Conservation (phyloP, 768 basidiomycete genomes). For the Pleurotus platypus region DNA sequence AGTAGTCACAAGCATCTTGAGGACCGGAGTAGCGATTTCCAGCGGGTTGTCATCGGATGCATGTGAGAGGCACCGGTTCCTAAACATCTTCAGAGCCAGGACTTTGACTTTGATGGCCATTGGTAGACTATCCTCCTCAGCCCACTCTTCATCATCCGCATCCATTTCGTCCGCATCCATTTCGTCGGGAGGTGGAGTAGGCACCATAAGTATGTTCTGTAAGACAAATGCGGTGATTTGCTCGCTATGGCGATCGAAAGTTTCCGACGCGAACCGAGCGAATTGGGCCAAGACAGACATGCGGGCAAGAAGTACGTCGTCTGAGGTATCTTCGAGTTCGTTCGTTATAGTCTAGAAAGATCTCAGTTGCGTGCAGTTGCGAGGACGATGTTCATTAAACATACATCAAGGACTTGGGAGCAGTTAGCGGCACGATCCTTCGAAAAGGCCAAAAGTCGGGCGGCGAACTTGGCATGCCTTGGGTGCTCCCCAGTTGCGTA, state of each 20-base stretch:
- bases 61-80: slow-evolving; percentile 76
- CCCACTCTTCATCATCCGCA: slow-evolving; percentile 66
- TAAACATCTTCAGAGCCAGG: slow-evolving; percentile 73
- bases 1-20: slow-evolving; percentile 74
- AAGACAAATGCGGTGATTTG: slow-evolving; percentile 68
- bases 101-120: slow-evolving; percentile 66
- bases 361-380: neutral
- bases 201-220: slow-evolving; percentile 65
- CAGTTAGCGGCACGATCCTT: slow-evolving; percentile 51
- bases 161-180: slow-evolving; percentile 40
- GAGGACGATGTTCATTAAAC: slow-evolving; percentile 12
- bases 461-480: slow-evolving; percentile 82
- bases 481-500: slow-evolving; percentile 57
- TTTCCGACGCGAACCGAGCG: slow-evolving; percentile 59
- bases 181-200: slow-evolving; percentile 27
- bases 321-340: slow-evolving; percentile 40
- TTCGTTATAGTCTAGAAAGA: slow-evolving; percentile 53
- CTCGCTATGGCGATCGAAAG: slow-evolving; percentile 79
- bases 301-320: slow-evolving; percentile 58
- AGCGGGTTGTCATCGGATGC: slow-evolving; percentile 52
- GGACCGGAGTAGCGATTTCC: slow-evolving; percentile 68
- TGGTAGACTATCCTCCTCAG: slow-evolving; percentile 59
- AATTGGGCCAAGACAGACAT: slow-evolving; percentile 74
- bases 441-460: slow-evolving; percentile 63
- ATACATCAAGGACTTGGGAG: slow-evolving; percentile 61